phyloP scores from a whole-genome alignment of 2,329 filamentous ascomycete species.

The Cordyceps sp. region DNA sequence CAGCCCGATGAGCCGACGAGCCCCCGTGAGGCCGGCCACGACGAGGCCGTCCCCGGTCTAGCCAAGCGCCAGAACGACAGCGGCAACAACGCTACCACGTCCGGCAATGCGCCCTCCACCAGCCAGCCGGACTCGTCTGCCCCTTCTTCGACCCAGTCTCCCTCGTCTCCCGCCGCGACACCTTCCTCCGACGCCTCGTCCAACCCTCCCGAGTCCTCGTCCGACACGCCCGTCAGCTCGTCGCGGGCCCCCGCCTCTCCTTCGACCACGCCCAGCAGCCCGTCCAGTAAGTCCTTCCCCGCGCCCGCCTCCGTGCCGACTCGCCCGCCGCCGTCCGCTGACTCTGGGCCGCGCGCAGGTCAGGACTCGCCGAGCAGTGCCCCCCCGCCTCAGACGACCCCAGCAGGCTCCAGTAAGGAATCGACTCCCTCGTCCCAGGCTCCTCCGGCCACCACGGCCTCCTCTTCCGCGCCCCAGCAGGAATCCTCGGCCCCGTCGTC shows the following conservation, averaged over 20 bases:
- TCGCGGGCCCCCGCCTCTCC: background rate
- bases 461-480: background rate
- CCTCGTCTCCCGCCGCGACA: background rate
- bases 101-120: background rate
- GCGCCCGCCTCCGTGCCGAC: background rate
- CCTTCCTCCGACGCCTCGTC: background rate
- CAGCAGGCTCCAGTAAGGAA: constrained; percentile 2
- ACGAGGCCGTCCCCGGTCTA: constrained; percentile 44
- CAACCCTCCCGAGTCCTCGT: no score
- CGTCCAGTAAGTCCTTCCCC: background rate
- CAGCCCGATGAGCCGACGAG: no score
- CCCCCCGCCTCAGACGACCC: constrained; percentile 2
- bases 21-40: no score
- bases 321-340: no score
- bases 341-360: no score
- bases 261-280: background rate
- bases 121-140: background rate
- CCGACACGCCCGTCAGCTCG: no score
- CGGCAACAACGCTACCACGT: constrained; percentile 11
- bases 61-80: constrained; percentile 39
- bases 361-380: background rate
- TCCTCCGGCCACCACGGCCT: constrained; percentile 2
- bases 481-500: constrained; percentile 3
- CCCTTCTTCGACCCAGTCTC: background rate
- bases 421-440: constrained; percentile 4